A percentile compares a stretch with the other conserved stretches of the same genome.
Conservation (phyloP, 2,329 filamentous ascomycete genomes). For the Xylariaceae sp. region DNA sequence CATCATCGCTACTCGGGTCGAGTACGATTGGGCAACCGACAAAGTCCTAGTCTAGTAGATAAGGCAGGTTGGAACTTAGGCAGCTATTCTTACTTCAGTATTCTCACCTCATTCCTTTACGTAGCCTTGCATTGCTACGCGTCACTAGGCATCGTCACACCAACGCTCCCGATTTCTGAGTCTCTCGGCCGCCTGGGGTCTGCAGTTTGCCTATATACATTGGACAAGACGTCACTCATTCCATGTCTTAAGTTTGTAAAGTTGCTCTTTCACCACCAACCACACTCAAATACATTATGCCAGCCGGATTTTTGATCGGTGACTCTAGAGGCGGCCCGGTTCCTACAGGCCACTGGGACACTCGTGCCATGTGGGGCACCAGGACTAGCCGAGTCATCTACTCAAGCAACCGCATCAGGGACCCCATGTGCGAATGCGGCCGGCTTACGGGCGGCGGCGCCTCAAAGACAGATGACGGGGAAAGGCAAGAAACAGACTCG, state of each 20-base stretch:
- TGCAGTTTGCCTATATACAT: background rate
- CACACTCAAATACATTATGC: background rate
- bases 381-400: background rate
- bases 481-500: background rate
- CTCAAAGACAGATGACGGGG: background rate
- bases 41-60: background rate
- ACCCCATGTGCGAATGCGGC: background rate
- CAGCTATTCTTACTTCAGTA: background rate
- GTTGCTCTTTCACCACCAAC: background rate
- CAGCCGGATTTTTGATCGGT: background rate
- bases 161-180: background rate
- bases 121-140: background rate
- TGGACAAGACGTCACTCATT: background rate
- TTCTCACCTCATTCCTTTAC: background rate
- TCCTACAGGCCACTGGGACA: background rate
- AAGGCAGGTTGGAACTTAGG: background rate
- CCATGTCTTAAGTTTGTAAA: background rate
- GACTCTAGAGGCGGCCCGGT: background rate
- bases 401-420: background rate
- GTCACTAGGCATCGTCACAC: background rate
- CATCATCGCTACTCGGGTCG: background rate
- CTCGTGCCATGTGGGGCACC: background rate
- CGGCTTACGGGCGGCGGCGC: background rate
- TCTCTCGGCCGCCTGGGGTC: background rate
- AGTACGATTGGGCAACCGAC: background rate